Conservation (phyloP, 208 protist genomes). For the Crithidia brevicula region DNA sequence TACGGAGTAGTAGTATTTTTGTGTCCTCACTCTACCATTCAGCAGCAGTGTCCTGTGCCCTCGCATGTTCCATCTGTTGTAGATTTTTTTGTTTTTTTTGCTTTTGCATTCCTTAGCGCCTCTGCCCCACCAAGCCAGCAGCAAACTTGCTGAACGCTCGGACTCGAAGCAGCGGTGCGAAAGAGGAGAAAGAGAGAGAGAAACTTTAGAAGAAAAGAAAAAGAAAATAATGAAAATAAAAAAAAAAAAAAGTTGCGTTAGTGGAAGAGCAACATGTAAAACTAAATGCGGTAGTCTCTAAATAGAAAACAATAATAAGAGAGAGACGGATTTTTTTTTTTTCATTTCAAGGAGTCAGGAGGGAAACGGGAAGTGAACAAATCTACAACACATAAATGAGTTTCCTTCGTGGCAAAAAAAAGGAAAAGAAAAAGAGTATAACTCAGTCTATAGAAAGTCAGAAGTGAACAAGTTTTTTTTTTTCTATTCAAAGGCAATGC, state of each 20-base stretch:
- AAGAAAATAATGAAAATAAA: background rate
- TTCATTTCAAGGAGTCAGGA: background rate
- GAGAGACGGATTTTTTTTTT: background rate
- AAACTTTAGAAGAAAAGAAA: slow-evolving; percentile 10
- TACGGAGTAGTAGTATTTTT: no score
- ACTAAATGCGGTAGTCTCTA: no score
- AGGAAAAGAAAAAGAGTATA: background rate
- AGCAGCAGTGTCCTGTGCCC: no score
- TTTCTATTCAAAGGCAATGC: background rate
- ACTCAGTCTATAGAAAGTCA: background rate
- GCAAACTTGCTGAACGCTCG: no score
- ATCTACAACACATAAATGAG: background rate
- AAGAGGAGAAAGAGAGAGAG: slow-evolving; percentile 1
- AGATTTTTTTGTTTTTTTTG: no score
- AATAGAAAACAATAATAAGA: background rate
- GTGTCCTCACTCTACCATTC: no score
- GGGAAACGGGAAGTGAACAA: slow-evolving; percentile 7
- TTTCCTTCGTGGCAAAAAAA: background rate
- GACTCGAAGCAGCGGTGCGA: no score
- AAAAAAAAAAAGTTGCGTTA: background rate
- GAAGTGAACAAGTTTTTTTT: background rate
- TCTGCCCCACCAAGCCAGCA: no score
- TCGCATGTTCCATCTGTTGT: no score
- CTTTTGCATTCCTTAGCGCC: no score
- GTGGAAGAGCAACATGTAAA: background rate